A percentile compares a stretch with the other conserved stretches of the same genome.
phyloP scores from a whole-genome alignment of 2,329 filamentous ascomycete genomes.

The Herpotrichia juniperi region DNA sequence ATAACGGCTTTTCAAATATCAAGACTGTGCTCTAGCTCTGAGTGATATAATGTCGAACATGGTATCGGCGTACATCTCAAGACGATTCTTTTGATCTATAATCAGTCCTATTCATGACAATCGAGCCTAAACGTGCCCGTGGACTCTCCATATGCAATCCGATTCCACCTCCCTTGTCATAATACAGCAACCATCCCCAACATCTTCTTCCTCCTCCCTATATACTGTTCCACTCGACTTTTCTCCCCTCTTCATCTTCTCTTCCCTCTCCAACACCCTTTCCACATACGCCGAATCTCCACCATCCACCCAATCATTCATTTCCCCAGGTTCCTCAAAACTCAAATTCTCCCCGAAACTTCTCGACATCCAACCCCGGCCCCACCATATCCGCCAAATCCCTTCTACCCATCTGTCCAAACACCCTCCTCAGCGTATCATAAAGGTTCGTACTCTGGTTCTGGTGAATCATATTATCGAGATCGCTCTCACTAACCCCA shows the following conservation, averaged over 20 bases:
- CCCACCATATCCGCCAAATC: slow-evolving; percentile 89
- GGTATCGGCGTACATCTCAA: no score
- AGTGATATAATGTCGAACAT: no score
- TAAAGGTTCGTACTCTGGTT: slow-evolving; percentile 97
- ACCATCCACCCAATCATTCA: background rate
- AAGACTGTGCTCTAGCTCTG: no score
- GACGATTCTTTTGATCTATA: no score
- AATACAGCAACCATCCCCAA: slow-evolving; percentile 39
- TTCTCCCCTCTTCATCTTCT: slow-evolving; percentile 2
- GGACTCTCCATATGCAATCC: slow-evolving; percentile 35
- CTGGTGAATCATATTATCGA: slow-evolving; percentile 89
- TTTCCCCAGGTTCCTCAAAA: slow-evolving; percentile 60
- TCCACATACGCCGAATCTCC: background rate
- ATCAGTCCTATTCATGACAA: no score
- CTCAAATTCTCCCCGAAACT: slow-evolving; percentile 89
- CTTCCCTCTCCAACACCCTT: slow-evolving; percentile 1
- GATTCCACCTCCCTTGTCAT: slow-evolving; percentile 28
- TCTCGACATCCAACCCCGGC: slow-evolving; percentile 86
- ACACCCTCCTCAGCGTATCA: slow-evolving; percentile 92
- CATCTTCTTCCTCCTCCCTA: slow-evolving; percentile 20
- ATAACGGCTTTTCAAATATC: no score
- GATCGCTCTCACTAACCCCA: slow-evolving; percentile 69
- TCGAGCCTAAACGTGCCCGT: slow-evolving; percentile 32
- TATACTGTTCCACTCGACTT: slow-evolving; percentile 8
- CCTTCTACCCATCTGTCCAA: slow-evolving; percentile 89